phyloP scores from a whole-genome alignment of 352 stramenopile species.

The Globisporangium irregulare region DNA sequence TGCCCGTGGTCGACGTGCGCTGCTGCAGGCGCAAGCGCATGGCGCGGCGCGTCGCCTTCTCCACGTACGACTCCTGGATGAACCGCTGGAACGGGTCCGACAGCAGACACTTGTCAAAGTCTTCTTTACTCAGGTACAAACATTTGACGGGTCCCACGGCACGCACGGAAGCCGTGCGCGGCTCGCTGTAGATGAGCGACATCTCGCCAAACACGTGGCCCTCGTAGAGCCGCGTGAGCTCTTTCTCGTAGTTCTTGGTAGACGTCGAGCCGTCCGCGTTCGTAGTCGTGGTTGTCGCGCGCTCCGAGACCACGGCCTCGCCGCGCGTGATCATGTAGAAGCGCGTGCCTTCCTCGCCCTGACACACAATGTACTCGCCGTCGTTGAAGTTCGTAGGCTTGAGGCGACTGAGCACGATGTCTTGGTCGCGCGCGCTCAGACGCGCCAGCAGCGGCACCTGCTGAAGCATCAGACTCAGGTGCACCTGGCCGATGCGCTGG shows the following conservation, averaged over 20 bases:
- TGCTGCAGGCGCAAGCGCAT: constrained; percentile 79
- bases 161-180: constrained; percentile 77
- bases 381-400: constrained; percentile 81
- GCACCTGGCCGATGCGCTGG: constrained; percentile 82
- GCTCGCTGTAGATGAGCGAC: constrained; percentile 86
- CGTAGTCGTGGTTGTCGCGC: constrained; percentile 26
- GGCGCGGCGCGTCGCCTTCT: constrained; percentile 77
- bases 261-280: constrained; percentile 9
- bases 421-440: constrained; percentile 69
- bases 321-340: constrained; percentile 91
- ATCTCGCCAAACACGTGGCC: constrained; percentile 89
- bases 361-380: constrained; percentile 87
- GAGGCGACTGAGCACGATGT: constrained; percentile 79
- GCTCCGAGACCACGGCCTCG: constrained; percentile 80
- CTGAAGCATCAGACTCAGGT: constrained; percentile 87
- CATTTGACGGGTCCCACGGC: constrained; percentile 81
- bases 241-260: constrained; percentile 58
- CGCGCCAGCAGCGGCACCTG: constrained; percentile 77
- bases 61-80: constrained; percentile 84
- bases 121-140: constrained; percentile 82
- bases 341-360: constrained; percentile 82
- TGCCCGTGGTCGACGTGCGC: constrained; percentile 29
- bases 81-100: constrained; percentile 85
- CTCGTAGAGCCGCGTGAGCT: constrained; percentile 83
- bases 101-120: constrained; percentile 84